Evolutionary conservation across 208 protist species (phyloP), one percentile per base, ranked within the genome.

Genomic region (Trypanosoma scelopori): DNA sequence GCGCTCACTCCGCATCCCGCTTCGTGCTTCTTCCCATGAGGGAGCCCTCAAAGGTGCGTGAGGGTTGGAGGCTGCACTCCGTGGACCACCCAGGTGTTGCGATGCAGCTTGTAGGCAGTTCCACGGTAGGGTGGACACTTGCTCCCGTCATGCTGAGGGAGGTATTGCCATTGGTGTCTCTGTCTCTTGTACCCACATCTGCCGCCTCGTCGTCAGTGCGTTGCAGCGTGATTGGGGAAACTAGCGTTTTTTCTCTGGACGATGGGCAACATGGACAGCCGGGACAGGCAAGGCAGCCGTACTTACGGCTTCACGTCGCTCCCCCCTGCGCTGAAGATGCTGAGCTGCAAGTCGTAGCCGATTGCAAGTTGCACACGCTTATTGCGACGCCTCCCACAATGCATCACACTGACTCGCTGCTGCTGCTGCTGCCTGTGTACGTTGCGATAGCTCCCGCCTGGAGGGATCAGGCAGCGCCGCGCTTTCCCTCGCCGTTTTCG

Each of bases 11-110:
- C 22, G 63, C 63, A n/a, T 60, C 63, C 1, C 50, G 42, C 42
- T 69, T 69, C n/a, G 39, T 60, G n/a, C 43, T 69, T 30, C 16
- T 57, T 16, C 3, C 20, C 37, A 13, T 60, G 23, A 28, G 39
- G n/a, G 15, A 20, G 9, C 4, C 9, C 9, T 16, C n/a, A 18
- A 11, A 53, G n/a, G 15, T 27, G 12, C 42, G 12, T 2, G 30
- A 20, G 18, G 43, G 46, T 18, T 30, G 27, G 16, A 55, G 0
- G 23, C 20, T 64, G 32, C 46, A 55, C 28, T 53, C 28, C 5
- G 58, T 64, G 5, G 58, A 64, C 27, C 35, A 46, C 20, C 58
- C 45, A 45, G 20, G 30, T 63, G 46, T 64, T 53, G 6, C 55
- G 22, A 23, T 55, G 16, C 16, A 53, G 13, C 20, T 30, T 39